A percentile compares a stretch with the other conserved stretches of the same genome.
Conservation (phyloP, 371 early-diverging fungal species). For the Basidiobolus heterosporus region DNA sequence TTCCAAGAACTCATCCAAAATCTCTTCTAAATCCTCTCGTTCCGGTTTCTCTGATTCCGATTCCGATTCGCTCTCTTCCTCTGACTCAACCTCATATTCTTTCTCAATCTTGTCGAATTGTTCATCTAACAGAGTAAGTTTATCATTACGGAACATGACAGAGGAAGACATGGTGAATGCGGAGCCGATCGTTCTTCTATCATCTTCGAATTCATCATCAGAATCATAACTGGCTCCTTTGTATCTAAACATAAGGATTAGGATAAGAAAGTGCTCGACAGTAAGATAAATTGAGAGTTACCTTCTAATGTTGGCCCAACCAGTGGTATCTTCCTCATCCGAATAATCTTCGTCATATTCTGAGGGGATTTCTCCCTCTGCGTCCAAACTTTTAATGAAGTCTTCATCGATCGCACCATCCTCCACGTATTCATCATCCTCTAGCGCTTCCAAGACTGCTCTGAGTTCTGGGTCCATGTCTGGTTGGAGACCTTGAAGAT, state of each 20-base stretch:
- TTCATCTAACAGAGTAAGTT: conserved; percentile 76
- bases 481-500: conserved; percentile 45
- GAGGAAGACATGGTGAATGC: conserved; percentile 78
- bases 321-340: conserved; percentile 13
- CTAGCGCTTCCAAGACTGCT: conserved; percentile 77
- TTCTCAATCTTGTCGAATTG: conserved; percentile 71
- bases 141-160: conserved; percentile 76
- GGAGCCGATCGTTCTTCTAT: conserved; percentile 25
- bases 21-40: conserved; percentile 45
- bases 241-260: background rate
- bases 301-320: background rate
- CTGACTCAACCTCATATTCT: conserved; percentile 60
- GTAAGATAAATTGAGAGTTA: background rate
- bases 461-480: conserved; percentile 64
- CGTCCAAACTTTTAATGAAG: conserved; percentile 49
- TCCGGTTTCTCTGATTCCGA: conserved; percentile 27
- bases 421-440: conserved; percentile 72
- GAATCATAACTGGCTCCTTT: background rate
- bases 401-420: conserved; percentile 47
- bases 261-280: background rate
- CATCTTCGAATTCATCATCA: conserved; percentile 22
- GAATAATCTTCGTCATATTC: conserved; percentile 16
- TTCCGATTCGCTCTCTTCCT: conserved; percentile 40
- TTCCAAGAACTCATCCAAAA: conserved; percentile 79
- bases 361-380: conserved; percentile 24